phyloP scores from a whole-genome alignment of 108 stramenopile genomes.

The Mayamaea pseudoterrestris region DNA sequence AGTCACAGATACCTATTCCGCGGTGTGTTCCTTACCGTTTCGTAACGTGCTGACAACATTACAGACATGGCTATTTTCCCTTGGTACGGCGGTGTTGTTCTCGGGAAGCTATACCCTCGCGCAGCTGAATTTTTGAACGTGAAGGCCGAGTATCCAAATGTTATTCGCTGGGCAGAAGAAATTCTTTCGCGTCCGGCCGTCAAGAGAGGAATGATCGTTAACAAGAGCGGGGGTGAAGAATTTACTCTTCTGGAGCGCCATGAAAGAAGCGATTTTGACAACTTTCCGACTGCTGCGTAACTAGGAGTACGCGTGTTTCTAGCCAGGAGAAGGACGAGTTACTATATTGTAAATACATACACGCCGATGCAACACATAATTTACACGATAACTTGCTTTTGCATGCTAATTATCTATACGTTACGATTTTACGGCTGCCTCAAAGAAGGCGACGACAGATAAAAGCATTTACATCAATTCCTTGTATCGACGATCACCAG shows the following conservation, averaged over 20 bases:
- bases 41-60: too few species aligned
- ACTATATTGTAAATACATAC: too few species aligned
- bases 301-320: too few species aligned
- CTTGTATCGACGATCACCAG: conserved; percentile 65
- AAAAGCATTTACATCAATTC: conserved; percentile 43
- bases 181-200: conserved; percentile 35
- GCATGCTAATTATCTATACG: too few species aligned
- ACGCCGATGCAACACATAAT: too few species aligned
- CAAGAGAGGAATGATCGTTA: conserved; percentile 32
- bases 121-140: conserved; percentile 33
- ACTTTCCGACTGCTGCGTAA: too few species aligned
- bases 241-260: conserved; percentile 21
- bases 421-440: too few species aligned
- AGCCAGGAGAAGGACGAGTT: too few species aligned
- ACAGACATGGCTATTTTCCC: conserved; percentile 75
- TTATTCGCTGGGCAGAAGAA: conserved; percentile 32
- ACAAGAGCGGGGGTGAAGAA: conserved; percentile 20
- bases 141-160: conserved; percentile 30
- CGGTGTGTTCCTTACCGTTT: too few species aligned
- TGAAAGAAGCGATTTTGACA: conserved; percentile 19
- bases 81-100: conserved; percentile 41
- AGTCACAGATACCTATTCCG: too few species aligned
- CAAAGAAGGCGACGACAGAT: too few species aligned
- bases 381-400: too few species aligned
- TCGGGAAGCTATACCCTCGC: conserved; percentile 15